phyloP scores from a whole-genome alignment of 257 asterid species.

The Striga asiatica region DNA sequence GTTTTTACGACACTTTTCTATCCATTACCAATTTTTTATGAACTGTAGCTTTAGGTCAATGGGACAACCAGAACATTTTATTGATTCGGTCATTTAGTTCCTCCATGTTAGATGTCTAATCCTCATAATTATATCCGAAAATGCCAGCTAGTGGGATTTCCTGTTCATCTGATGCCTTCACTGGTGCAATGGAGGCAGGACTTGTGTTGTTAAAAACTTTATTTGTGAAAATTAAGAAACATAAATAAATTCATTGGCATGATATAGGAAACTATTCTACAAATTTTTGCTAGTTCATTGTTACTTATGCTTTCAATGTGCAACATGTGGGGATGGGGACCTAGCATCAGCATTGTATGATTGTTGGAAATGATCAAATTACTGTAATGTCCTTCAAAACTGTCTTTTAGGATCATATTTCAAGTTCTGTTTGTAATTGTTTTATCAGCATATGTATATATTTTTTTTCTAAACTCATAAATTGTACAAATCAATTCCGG shows the following conservation, averaged over 20 bases:
- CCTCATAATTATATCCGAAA: neutral
- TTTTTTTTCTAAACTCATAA: slow-evolving; percentile 6
- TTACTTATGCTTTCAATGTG: slow-evolving; percentile 5
- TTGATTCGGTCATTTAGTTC: slow-evolving; percentile 1
- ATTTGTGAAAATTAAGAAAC: slow-evolving; percentile 8
- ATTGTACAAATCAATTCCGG: slow-evolving; percentile 2
- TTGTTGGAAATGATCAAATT: slow-evolving; percentile 8
- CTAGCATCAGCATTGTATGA: neutral
- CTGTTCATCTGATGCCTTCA: neutral
- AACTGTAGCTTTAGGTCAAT: neutral
- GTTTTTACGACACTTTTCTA: neutral
- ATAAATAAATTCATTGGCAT: neutral
- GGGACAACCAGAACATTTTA: slow-evolving; percentile 10
- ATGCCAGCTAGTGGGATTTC: neutral
- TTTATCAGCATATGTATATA: neutral
- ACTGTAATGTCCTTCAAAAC: slow-evolving; percentile 4
- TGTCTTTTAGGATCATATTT: slow-evolving; percentile 3
- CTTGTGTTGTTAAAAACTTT: neutral
- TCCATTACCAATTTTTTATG: neutral
- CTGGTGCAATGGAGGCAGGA: slow-evolving; percentile 3
- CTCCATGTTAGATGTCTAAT: slow-evolving; percentile 5
- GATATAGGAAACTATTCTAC: neutral
- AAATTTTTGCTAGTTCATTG: slow-evolving; percentile 8
- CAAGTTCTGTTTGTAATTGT: slow-evolving; percentile 6
- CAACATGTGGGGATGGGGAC: slow-evolving; percentile 5